Evolutionary conservation across 2,329 filamentous ascomycete species (phyloP).

Genomic region (Cladosporium sp.): DNA sequence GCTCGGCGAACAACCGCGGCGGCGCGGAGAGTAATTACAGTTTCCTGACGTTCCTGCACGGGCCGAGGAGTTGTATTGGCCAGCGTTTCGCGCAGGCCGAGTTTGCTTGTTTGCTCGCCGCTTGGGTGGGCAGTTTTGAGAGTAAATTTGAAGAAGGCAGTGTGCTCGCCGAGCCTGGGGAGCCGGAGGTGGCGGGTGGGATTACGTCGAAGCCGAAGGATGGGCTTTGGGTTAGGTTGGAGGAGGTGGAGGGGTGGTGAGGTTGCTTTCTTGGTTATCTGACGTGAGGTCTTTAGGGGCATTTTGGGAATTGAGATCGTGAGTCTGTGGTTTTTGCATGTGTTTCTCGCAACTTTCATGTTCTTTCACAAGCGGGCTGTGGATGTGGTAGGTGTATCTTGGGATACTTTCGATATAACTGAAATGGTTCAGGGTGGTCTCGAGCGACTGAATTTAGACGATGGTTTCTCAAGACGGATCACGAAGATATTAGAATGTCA

Average conservation of each 20-base stretch:
- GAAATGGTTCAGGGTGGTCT: no score
- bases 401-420: no score
- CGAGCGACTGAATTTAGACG: no score
- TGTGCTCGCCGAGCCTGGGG: constrained; percentile 35
- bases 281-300: no score
- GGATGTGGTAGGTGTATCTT: no score
- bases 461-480: no score
- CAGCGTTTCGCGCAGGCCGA: constrained; percentile 76
- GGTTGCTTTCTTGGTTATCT: neutral
- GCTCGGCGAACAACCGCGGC: constrained; percentile 58
- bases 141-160: constrained; percentile 59
- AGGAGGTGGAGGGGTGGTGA: constrained; percentile 63
- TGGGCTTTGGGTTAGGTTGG: constrained; percentile 67
- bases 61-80: constrained; percentile 82
- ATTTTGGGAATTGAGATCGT: no score
- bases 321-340: neutral
- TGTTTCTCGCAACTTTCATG: neutral
- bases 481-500: no score
- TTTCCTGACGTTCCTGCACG: constrained; percentile 79
- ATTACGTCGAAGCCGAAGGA: constrained; percentile 70
- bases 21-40: constrained; percentile 73
- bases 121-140: constrained; percentile 71
- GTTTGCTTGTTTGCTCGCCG: constrained; percentile 77
- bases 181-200: constrained; percentile 63
- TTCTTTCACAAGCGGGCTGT: neutral